phyloP scores from a whole-genome alignment of 2,329 filamentous ascomycete genomes.

The Leptodontidium sp. region DNA sequence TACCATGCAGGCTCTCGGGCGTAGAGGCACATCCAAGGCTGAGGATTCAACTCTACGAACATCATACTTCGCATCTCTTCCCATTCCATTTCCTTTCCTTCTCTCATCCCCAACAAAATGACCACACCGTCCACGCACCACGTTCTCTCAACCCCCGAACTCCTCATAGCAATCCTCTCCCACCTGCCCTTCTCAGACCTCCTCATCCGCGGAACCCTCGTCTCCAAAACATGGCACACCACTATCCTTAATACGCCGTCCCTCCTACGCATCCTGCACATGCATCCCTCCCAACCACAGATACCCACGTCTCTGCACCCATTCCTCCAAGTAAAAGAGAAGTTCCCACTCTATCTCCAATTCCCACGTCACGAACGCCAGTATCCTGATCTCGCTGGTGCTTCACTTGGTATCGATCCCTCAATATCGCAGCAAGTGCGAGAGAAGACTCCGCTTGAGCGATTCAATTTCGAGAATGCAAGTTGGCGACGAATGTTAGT shows the following conservation, averaged over 20 bases:
- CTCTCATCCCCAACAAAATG: background rate
- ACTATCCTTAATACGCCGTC: slow-evolving; percentile 13
- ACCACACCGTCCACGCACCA: background rate
- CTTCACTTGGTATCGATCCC: background rate
- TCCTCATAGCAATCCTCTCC: slow-evolving; percentile 17
- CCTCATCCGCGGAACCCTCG: background rate
- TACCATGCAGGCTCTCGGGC: background rate
- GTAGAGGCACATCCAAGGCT: background rate
- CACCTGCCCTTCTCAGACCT: slow-evolving; percentile 15
- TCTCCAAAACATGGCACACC: slow-evolving; percentile 11
- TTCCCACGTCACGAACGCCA: slow-evolving; percentile 10
- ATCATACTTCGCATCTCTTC: background rate
- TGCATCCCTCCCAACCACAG: background rate
- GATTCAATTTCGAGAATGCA: slow-evolving; percentile 4
- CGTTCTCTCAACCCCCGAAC: slow-evolving; percentile 10
- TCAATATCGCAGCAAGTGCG: background rate
- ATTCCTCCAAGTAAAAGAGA: background rate
- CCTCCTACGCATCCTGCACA: slow-evolving; percentile 6
- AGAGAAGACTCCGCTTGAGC: slow-evolving; percentile 4
- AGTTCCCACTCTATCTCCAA: background rate
- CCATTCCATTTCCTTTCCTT: background rate
- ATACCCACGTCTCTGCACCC: background rate
- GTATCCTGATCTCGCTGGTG: background rate
- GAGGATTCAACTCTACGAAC: background rate
- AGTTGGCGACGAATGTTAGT: slow-evolving; percentile 6